Evolutionary conservation across 768 basidiomycete genomes (phyloP), one percentile per base, ranked within the genome.

Genomic region (Lentinula raphanica): DNA sequence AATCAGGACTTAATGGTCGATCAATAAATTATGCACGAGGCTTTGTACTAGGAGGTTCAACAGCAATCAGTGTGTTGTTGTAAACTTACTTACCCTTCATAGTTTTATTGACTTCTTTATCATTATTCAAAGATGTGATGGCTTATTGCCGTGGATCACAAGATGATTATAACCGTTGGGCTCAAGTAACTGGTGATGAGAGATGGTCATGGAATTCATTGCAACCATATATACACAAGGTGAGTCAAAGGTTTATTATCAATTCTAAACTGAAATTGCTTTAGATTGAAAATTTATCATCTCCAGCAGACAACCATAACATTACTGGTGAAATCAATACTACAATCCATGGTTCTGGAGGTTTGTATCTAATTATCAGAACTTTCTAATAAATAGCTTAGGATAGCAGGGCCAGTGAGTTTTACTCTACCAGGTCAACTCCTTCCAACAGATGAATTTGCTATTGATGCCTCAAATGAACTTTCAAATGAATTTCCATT

Each of bases 271-370:
- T 42, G 9, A 27, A 12, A 40, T 17, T 53, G 29, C 36, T 15
- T 40, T 49, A 78, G 76, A 70, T 70, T 61, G 78, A 80, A 62
- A 67, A 63, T 42, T 73, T 67, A 60, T 62, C 62, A 2, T 60
- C 67, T 11, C 75, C 78, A 1, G 68, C 69, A 3, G 76, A 77
- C 54, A 56, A 65, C 17, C 76, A 76, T 57, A 66, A 77, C 58
- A 74, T 66, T 35, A 64, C 65, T 3, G 71, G 72, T 5, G 67
- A 78, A 59, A 74, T 68, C 54, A 63, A 74, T 56, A 75, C 78
- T 0, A 25, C 63, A 0, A 59, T 75, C 9, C 77, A 79, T 60
- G 69, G 74, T 11, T 66, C 64, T 17, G 56, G 64, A 11, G 77
- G 78, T 12, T 64, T 67, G 7, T 66, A 65, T 35, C 59, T 59